Base-by-base conservation (phyloP, 805 yeast genomes). In the Zygoascus biomembranicola region DNA sequence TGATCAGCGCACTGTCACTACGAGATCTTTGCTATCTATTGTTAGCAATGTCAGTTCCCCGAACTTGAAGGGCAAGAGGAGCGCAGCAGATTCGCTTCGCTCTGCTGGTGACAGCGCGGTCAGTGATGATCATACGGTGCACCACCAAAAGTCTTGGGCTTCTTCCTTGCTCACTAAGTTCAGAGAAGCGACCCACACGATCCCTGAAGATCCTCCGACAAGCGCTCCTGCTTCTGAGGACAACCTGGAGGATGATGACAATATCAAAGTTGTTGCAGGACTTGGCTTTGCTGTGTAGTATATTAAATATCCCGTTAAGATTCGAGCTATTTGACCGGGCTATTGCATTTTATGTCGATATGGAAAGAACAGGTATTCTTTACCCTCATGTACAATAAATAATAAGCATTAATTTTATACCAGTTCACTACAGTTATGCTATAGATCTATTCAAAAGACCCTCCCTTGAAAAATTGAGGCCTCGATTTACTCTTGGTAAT, bases 91-190 rank as follows among this genome's bases (percentile, higher is more conserved):
- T 16, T 45, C 50, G 5, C 46, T 43, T 13, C 47, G 32, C 14
- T 44, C 47, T 10, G 32, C 47, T 44, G 31, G 47, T 5, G 47
- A 44, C 14, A 19, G 47, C 14, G 6, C 47, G 3, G 5, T 6
- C 13, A 44, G 31, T 18, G 47, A 18, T 9, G 47, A 5, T 44
- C 16, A n/a, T 8, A 4, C 35, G 11, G 20, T 11, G 4, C 31
- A 48, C 8, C 23, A 23, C 8, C 20, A 14, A 8, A 26, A 43
- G 20, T 51, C 54, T 8, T 51, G 54, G 54, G 43, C 54, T n/a
- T 46, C 54, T 11, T 32, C 39, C n/a, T 45, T 51, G 18, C 28
- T 44, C 20, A 46, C 16, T 8, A 51, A 37, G 48, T 26, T 32
- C 50, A 23, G 44, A 10, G 23, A 39, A 11, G 20, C 37, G 5